A percentile compares a stretch with the other conserved stretches of the same genome.
These are phyloP conservation scores for Chondrus crispus DNA, from an alignment of 23 red algal genomes.

Conservation along the genomic window DNA sequence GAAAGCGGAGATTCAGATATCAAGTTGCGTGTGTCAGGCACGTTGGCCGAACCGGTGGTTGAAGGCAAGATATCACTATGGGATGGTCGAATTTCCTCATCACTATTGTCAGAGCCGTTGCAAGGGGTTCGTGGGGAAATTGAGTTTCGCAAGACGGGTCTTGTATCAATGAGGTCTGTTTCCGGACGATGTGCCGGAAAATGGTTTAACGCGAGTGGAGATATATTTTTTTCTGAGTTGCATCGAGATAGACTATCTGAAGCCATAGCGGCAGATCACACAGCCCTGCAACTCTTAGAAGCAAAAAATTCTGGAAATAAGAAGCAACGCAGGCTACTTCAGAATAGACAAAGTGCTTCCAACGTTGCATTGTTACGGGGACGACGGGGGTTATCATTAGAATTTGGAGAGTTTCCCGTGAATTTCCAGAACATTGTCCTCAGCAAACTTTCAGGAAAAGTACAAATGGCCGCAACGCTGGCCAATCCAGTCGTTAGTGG, in stretches of 20 bases:
- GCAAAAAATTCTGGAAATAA: not conserved
- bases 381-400: not conserved
- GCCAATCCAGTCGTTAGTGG: slow-evolving; percentile 3
- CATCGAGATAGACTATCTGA: not conserved
- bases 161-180: slow-evolving; percentile 4
- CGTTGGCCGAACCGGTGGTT: slow-evolving; percentile 22
- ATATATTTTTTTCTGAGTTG: slow-evolving; percentile 43
- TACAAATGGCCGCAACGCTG: not conserved
- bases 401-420: slow-evolving; percentile 17
- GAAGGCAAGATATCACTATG: not conserved
- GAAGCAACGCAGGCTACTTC: not conserved
- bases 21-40: slow-evolving; percentile 29
- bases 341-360: not conserved
- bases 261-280: slow-evolving; percentile 1
- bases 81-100: slow-evolving; percentile 33
- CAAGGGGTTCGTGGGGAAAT: slow-evolving; percentile 34
- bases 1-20: slow-evolving; percentile 44
- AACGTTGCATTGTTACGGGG: not conserved
- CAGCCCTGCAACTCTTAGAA: not conserved
- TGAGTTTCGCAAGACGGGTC: slow-evolving; percentile 25
- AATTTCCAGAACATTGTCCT: slow-evolving; percentile 10
- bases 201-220: slow-evolving; percentile 23
- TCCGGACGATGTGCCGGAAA: slow-evolving; percentile 29
- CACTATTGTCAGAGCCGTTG: not conserved
- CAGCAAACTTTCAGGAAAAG: not conserved